Evolutionary conservation across 1,139 yeast species (phyloP), one percentile per base, ranked within the genome.

Genomic region (Zygosaccharomyces pseudobailii): DNA sequence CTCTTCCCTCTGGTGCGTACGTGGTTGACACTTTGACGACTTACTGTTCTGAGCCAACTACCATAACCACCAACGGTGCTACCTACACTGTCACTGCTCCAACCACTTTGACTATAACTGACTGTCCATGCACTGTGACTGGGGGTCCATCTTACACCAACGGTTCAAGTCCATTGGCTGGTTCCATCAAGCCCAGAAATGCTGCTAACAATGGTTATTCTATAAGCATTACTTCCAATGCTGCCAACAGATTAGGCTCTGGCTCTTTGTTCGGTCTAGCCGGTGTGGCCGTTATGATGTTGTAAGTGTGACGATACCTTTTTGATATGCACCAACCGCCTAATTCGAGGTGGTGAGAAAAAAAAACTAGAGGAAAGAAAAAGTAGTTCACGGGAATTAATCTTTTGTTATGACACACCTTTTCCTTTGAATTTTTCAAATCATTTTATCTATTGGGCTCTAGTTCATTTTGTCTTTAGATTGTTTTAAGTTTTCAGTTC

Each of bases 41-140:
- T 50, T 78, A 76, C 76, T 78, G 84, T 61, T 84, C 84, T 64
- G 71, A 61, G 48, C 65, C 84, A 49, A 80, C 86, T 54, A 70
- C 72, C 49, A 57, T 80, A 50, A 68, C 72, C 57, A 66, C 76
- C 59, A 78, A 79, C 68, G 73, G 71, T 61, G 58, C 61, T 57
- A 71, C 77, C 52, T 66, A 72, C 71, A 74, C 79, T 50, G 82
- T 76, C 57, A 69, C 78, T 45, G 72, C 57, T 48, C 75, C 79
- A 45, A 72, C 79, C 55, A 78, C 84, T 52, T 58, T 80, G 57
- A 78, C 82, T 57, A 71, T 79, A 67, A 77, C 83, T 52, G 79
- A 75, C 64, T 73, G 77, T 61, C 77, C 78, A 63, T 82, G 88
- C 72, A 77, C 85, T 56, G 67, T 82, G 56, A 48, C 48, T 25